A percentile compares a stretch with the other conserved stretches of the same genome.
Conservation (phyloP, 148 eudicot genomes). For the Chenopodium quinoa region DNA sequence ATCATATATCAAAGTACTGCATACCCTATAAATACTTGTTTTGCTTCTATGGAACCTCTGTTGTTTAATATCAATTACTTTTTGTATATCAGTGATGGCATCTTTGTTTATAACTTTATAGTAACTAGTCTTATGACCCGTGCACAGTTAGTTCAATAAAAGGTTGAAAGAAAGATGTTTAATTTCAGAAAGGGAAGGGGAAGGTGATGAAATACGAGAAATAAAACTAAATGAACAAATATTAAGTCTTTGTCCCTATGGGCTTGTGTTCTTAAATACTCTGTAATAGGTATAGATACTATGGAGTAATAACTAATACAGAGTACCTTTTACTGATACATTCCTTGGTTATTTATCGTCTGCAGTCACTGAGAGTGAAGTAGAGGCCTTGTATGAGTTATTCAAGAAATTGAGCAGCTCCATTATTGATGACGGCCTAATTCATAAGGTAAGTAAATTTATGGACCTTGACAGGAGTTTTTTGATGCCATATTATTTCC, state of each 20-base stretch:
- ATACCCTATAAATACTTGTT: not conserved
- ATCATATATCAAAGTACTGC: not conserved
- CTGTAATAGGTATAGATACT: too few relatives aligned
- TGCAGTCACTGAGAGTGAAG: constrained; percentile 90
- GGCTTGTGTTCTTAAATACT: too few relatives aligned
- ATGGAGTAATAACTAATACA: too few relatives aligned
- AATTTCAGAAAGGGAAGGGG: too few relatives aligned
- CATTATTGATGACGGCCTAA: constrained; percentile 80
- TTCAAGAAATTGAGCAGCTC: constrained; percentile 86
- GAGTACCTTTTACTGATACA: not conserved
- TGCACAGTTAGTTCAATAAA: too few relatives aligned
- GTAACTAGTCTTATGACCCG: too few relatives aligned
- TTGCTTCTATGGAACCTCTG: not conserved
- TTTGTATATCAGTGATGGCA: too few relatives aligned
- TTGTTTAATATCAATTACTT: not conserved
- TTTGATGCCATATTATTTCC: not conserved
- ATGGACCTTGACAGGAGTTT: not conserved
- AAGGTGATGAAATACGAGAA: too few relatives aligned
- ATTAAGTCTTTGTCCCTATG: too few relatives aligned
- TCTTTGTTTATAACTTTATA: not conserved
- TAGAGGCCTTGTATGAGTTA: constrained; percentile 76
- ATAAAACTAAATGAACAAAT: too few relatives aligned
- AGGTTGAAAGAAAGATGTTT: too few relatives aligned
- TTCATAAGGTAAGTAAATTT: constrained; percentile 66
- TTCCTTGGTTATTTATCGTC: not conserved